Base-by-base conservation (phyloP, 1,284 basidiomycete species). In the Pseudozyma sp. region DNA sequence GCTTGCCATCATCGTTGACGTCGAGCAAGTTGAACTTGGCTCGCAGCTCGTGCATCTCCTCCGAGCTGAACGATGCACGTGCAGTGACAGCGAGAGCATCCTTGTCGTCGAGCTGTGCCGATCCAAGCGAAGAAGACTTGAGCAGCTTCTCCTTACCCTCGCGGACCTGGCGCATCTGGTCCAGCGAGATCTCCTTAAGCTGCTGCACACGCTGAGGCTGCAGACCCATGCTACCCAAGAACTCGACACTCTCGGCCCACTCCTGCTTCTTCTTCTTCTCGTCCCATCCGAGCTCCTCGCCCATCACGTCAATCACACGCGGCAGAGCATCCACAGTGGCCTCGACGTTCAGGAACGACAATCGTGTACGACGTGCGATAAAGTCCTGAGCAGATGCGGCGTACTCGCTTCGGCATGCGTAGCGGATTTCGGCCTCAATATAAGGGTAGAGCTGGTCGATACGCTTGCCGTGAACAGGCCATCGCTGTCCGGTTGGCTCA, bases 371-470 rank as follows among this genome's bases (percentile, higher is more conserved):
- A 6, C 96, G 92, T 2, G 93, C 93, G 80, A 98, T 90, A 81
- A 98, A 93, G 86, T 99, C 96, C 71, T 92, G 88, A 8, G 94
- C 93, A 18, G 92, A 95, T 62, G 91, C 89, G 0, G 95, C 95
- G 85, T 96, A 98, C 87, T 98, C 96, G 86, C 93, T 89, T 50
- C 91, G 91, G 44, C 92, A 89, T 1, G 94, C 95, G 86, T 97
- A 97, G 63, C 91, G 91, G 11, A 95, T 91, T 87, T 98, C 96
- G 4, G 93, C 94, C 86, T 97, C 94, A 83, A 97, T 92, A 88
- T 91, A 96, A 31, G 94, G 92, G 85, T 96, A 95, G 54, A 90
- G 88, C 6, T 89, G 87, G 47, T 89, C 89, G 36, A 97, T 87
- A n/a, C 92, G 89, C 66, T 89, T 88, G 40, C 95, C 95, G 85